Conservation (phyloP, 768 basidiomycete genomes). For the Suillus subalutaceus region DNA sequence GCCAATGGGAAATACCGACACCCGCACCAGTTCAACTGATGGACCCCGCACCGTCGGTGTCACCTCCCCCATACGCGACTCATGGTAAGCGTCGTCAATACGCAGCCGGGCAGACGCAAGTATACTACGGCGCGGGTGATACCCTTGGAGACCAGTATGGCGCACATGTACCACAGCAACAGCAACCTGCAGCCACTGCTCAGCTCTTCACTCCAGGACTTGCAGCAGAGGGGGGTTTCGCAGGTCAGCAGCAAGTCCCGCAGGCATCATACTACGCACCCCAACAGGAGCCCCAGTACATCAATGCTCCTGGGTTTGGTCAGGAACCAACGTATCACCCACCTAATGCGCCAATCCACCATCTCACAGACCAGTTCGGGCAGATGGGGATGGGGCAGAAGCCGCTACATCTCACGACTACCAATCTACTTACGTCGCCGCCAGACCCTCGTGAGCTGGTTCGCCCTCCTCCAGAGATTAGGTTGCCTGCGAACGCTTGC, state of each 20-base stretch:
- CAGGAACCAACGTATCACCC: slow-evolving; percentile 45
- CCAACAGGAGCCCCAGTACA: slow-evolving; percentile 44
- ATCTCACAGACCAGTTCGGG: slow-evolving; percentile 81
- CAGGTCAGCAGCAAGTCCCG: slow-evolving; percentile 47
- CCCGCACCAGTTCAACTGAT: slow-evolving; percentile 40
- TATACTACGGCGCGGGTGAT: slow-evolving; percentile 67
- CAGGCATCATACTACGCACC: slow-evolving; percentile 56
- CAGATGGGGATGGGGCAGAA: slow-evolving; percentile 89
- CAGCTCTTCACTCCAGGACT: slow-evolving; percentile 90
- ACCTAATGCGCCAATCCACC: slow-evolving; percentile 49
- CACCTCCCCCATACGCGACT: slow-evolving; percentile 44
- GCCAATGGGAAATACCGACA: slow-evolving; percentile 87
- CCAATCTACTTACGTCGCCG: slow-evolving; percentile 91
- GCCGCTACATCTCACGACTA: slow-evolving; percentile 77
- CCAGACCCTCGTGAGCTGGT: slow-evolving; percentile 88
- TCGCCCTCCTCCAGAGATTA: slow-evolving; percentile 85
- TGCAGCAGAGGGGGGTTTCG: slow-evolving; percentile 68
- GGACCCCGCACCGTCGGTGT: slow-evolving; percentile 43
- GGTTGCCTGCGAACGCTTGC: slow-evolving; percentile 82
- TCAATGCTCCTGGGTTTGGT: slow-evolving; percentile 47
- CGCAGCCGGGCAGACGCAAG: slow-evolving; percentile 91
- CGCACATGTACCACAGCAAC: slow-evolving; percentile 36
- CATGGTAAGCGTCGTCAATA: slow-evolving; percentile 84
- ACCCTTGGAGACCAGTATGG: slow-evolving; percentile 46
- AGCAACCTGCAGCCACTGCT: slow-evolving; percentile 38